Percentiles rank a stretch among this genome's conserved stretches.
phyloP scores from a whole-genome alignment of 257 asterid species.

The Verbena officinalis region DNA sequence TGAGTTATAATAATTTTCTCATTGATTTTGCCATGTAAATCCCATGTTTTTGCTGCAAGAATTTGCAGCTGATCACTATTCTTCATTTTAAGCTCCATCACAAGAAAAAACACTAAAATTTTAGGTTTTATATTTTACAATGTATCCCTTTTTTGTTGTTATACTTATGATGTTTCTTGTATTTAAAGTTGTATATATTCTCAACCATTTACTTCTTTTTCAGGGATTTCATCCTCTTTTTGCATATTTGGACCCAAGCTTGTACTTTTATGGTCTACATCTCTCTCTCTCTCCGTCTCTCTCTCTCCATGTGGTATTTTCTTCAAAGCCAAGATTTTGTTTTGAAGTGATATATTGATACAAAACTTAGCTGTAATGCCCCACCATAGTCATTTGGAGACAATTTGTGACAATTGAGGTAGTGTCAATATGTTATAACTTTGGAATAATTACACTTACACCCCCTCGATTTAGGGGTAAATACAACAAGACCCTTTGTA shows the following conservation, averaged over 20 bases:
- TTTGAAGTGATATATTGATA: conserved; percentile 28
- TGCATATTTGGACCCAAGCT: conserved; percentile 20
- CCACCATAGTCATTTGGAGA: conserved; percentile 23
- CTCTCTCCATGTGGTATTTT: conserved; percentile 31
- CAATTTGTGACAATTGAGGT: conserved; percentile 2
- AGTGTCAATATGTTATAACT: too few relatives aligned
- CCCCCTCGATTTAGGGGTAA: too few relatives aligned
- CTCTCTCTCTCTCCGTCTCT: background rate
- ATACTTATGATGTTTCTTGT: background rate
- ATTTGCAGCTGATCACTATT: conserved; percentile 28
- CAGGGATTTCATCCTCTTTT: conserved; percentile 25
- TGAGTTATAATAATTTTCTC: conserved; percentile 34
- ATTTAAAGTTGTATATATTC: conserved; percentile 20
- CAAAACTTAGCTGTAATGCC: conserved; percentile 44
- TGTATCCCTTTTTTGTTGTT: conserved; percentile 2
- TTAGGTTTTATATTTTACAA: background rate
- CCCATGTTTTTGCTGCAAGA: conserved; percentile 47
- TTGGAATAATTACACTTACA: too few relatives aligned
- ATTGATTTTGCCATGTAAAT: conserved; percentile 40
- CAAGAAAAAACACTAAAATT: conserved; percentile 3
- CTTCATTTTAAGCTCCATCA: background rate
- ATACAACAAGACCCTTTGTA: too few relatives aligned
- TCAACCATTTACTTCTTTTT: conserved; percentile 41
- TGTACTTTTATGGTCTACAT: conserved; percentile 31
- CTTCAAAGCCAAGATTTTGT: conserved; percentile 43